These are phyloP conservation scores for Ochetophila trinervis DNA, from an alignment of 306 rosid genomes.

Conservation along the genomic window DNA sequence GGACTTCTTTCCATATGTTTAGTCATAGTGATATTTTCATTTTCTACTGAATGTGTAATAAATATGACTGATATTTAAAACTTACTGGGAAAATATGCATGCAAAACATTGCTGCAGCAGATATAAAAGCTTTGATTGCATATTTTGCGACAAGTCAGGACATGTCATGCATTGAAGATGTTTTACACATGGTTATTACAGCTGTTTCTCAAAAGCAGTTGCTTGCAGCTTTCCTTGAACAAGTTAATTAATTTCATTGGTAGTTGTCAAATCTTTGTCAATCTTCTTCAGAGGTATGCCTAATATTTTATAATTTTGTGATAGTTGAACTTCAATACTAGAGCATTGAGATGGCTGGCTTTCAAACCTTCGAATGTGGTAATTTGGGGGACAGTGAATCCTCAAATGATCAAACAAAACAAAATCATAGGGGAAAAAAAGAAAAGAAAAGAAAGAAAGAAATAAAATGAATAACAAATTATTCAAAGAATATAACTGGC, in stretches of 20 bases:
- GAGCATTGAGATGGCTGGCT: slow-evolving; percentile 3
- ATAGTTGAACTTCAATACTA: slow-evolving; percentile 2
- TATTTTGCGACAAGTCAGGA: slow-evolving; percentile 86
- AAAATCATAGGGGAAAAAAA: too few species aligned
- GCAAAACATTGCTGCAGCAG: slow-evolving; percentile 71
- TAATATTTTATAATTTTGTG: background rate
- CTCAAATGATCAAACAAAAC: too few species aligned
- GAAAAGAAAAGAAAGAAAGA: too few species aligned
- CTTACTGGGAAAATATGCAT: slow-evolving; percentile 45
- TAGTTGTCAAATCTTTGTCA: slow-evolving; percentile 87
- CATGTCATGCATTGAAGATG: slow-evolving; percentile 91
- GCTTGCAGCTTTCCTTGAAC: slow-evolving; percentile 86
- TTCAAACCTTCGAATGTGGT: background rate
- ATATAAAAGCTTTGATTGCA: slow-evolving; percentile 80
- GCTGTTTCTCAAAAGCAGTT: slow-evolving; percentile 78
- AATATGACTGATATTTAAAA: slow-evolving; percentile 9
- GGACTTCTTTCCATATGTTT: background rate
- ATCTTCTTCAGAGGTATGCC: slow-evolving; percentile 90
- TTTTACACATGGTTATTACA: slow-evolving; percentile 89
- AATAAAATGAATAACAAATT: too few species aligned
- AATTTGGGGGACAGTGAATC: too few species aligned
- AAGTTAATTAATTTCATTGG: slow-evolving; percentile 62
- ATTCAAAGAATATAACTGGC: too few species aligned
- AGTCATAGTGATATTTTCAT: slow-evolving; percentile 15
- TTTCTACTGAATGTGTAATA: slow-evolving; percentile 14